Evolutionary conservation across 768 basidiomycete species (phyloP), one percentile per base, ranked within the genome.

Genomic region (Pulveroboletus sp.): DNA sequence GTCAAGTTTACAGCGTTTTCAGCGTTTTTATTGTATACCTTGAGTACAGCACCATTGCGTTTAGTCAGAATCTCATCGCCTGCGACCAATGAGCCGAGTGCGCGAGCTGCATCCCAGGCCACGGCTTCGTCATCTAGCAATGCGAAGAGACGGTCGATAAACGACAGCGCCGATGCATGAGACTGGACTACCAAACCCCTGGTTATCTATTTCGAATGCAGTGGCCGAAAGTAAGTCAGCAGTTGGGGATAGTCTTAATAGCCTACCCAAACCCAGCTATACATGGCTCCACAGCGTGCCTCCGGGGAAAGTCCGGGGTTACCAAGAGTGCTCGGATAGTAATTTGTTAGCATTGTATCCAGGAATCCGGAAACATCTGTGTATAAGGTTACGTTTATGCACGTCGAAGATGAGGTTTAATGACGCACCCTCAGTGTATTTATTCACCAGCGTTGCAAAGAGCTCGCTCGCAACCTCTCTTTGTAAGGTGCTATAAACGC

Each of bases 121-220:
- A 97, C 70, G 0, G 62, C 62, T 40, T 70, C 69, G 58, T 97
- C 91, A 5, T 70, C 72, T 50, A 97, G 86, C 9, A 87, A 72
- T 12, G 76, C 75, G 52, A 97, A 82, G 20, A 98, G 66, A 4
- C 76, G 69, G 27, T 87, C 78, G 11, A 85, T 69, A 52, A 86
- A 83, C 1, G 64, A 53, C 49, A 75, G 68, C 1, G 84, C 81
- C 4, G 71, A 64, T 1, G 80, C 66, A 59, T 95, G 84, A 23
- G 83, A 84, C 12, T 85, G 80, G 1, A 94, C 80, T 2, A 94
- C 71, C 21, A 99, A 73, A 1, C 82, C 91, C 66, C 90, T 90
- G 17, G 82, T 76, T 13, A 90, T 75, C 95, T 97, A 5, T 25
- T 21, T 12, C 43, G 2, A 40, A 24, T 51, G 49, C 32, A 45